phyloP scores from a whole-genome alignment of 768 basidiomycete species.

The Suillus plorans region DNA sequence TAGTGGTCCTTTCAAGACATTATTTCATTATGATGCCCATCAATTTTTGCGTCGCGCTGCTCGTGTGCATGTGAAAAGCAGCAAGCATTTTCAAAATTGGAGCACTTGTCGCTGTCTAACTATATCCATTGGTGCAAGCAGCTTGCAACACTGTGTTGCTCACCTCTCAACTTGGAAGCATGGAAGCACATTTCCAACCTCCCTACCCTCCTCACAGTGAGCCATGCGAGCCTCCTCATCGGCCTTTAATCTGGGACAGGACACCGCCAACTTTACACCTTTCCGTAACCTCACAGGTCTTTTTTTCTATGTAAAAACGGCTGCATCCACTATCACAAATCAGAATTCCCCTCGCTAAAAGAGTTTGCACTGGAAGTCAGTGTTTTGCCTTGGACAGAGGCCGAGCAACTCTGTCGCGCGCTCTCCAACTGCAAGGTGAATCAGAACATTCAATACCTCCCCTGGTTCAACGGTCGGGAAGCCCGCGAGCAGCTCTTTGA shows the following conservation, averaged over 20 bases:
- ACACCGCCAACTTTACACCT: background rate
- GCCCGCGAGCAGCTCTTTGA: background rate
- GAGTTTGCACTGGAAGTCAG: background rate
- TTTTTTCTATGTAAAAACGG: background rate
- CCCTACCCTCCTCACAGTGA: background rate
- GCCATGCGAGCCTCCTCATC: fast-evolving
- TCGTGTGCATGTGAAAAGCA: no score
- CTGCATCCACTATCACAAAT: background rate
- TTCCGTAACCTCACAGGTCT: background rate
- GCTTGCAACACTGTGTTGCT: background rate
- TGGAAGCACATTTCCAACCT: background rate
- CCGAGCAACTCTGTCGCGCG: background rate
- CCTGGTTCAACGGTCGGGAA: background rate
- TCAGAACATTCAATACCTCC: background rate
- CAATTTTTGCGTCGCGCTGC: no score
- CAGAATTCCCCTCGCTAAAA: background rate
- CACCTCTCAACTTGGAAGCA: background rate
- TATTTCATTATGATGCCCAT: no score
- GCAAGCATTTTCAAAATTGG: no score
- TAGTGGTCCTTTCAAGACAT: no score
- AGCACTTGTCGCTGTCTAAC: background rate
- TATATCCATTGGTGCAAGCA: background rate
- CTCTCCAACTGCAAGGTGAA: background rate
- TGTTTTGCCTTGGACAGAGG: background rate
- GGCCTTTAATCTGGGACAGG: background rate